Base-by-base conservation (phyloP, 768 basidiomycete genomes). In the Panellus pusillus region DNA sequence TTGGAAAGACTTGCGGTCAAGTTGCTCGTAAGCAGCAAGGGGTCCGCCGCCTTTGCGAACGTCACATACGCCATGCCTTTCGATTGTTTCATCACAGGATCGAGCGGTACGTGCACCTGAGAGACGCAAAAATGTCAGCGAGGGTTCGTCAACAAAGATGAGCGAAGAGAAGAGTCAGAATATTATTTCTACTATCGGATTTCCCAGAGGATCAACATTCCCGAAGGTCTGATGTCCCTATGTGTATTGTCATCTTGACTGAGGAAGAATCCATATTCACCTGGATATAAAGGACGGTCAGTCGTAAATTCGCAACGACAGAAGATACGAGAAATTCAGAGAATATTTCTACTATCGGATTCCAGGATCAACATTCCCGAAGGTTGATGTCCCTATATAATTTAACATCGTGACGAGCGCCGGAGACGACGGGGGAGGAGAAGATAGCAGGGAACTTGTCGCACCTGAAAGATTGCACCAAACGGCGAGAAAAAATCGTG, bases 1-100 rank as follows among this genome's bases (percentile, higher is more conserved):
- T 71, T 95, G 93, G 69, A 97, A 94, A 0, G 91, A 84, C 35
- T 78, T 86, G 52, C 84, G 84, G 66, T 99, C 95, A 31, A 98
- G 77, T 0, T 76, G 77, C 50, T 86, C 79, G 61, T 86, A 93
- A 0, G 96, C 97, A 0, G 77, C 71, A 0, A 93, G 62, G 5
- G 81, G 50, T 68, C 65, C 0, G 71, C 60, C 7, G 77, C 64
- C 19, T 70, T 66, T 9, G 67, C 98, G 14, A 98, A 79, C 14
- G 95, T 98, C 38, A 81, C 68, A 52, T 81, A 82, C 3, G 79
- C 79, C 12, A 81, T 62, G 13, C 81, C 81, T 65, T 81, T 82
- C 1, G 72, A 61, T 36, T 76, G 72, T 53, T 76, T 79, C 9
- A 79, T 75, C 6, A 59, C 50, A 1, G 72, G 60, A 46, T 82